Conservation (phyloP, 2,329 filamentous ascomycete genomes). For the Phialophora macrospora region DNA sequence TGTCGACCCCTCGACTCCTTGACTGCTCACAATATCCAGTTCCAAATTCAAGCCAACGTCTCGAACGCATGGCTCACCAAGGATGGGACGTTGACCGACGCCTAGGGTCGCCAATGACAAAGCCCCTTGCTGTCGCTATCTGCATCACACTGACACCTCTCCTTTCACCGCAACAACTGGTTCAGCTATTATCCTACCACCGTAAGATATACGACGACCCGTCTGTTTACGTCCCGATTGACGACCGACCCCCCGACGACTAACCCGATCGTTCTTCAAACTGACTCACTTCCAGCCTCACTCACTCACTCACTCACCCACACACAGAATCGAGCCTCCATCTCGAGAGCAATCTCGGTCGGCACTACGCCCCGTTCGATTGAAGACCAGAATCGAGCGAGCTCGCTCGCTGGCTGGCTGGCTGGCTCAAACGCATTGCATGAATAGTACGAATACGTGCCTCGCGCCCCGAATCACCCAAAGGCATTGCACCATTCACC, state of each 20-base stretch:
- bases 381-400: not conserved
- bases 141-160: too few relatives aligned
- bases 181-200: too few relatives aligned
- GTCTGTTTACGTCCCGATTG: too few relatives aligned
- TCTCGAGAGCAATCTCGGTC: not conserved
- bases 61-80: not conserved
- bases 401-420: too few relatives aligned
- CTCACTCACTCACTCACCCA: not conserved
- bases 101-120: too few relatives aligned
- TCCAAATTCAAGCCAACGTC: not conserved
- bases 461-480: not conserved
- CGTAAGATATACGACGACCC: too few relatives aligned
- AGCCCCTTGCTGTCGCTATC: too few relatives aligned
- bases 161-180: too few relatives aligned
- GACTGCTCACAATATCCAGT: not conserved
- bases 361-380: not conserved
- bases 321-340: not conserved
- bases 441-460: not conserved
- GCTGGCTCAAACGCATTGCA: not conserved
- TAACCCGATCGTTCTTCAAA: too few relatives aligned
- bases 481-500: too few relatives aligned
- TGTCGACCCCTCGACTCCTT: not conserved
- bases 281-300: not conserved
- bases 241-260: too few relatives aligned
- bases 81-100: too few relatives aligned